These are phyloP conservation scores for Phytophthora capsici DNA, from an alignment of 352 stramenopile genomes.

Conservation along the genomic window DNA sequence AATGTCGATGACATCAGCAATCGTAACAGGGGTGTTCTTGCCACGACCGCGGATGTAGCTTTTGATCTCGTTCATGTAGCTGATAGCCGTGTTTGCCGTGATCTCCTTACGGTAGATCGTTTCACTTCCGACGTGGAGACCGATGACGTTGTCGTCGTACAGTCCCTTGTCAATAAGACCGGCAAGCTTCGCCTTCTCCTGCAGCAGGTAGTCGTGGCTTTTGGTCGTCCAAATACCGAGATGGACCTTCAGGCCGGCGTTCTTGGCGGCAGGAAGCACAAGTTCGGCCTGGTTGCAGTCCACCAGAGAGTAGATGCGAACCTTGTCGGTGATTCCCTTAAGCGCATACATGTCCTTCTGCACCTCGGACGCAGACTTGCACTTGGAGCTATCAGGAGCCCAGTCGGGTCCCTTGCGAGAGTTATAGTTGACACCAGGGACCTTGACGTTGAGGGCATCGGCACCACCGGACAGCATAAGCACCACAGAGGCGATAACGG, in stretches of 20 bases:
- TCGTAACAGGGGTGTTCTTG: conserved; percentile 63
- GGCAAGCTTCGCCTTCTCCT: conserved; percentile 54
- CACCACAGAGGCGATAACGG: conserved; percentile 19
- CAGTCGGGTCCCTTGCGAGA: conserved; percentile 64
- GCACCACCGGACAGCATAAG: conserved; percentile 18
- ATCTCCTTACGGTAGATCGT: conserved; percentile 75
- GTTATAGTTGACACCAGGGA: conserved; percentile 84
- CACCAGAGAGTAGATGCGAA: conserved; percentile 75
- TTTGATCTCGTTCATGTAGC: conserved; percentile 69
- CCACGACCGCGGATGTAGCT: conserved; percentile 43
- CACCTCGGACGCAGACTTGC: conserved; percentile 57
- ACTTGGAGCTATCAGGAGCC: conserved; percentile 41
- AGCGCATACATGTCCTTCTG: conserved; percentile 63
- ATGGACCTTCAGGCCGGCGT: conserved; percentile 54
- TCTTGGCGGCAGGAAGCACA: conserved; percentile 54
- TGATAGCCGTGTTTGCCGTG: conserved; percentile 48
- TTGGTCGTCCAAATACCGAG: conserved; percentile 71
- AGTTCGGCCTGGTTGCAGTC: conserved; percentile 59
- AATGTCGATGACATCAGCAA: conserved; percentile 77
- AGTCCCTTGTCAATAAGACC: conserved; percentile 47
- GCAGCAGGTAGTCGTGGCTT: conserved; percentile 42
- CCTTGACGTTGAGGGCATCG: conserved; percentile 59
- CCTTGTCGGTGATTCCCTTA: conserved; percentile 49
- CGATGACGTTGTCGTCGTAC: conserved; percentile 57
- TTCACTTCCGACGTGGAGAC: conserved; percentile 68